Conservation (phyloP, 352 stramenopile genomes). For the Thraustochytrium sp. region DNA sequence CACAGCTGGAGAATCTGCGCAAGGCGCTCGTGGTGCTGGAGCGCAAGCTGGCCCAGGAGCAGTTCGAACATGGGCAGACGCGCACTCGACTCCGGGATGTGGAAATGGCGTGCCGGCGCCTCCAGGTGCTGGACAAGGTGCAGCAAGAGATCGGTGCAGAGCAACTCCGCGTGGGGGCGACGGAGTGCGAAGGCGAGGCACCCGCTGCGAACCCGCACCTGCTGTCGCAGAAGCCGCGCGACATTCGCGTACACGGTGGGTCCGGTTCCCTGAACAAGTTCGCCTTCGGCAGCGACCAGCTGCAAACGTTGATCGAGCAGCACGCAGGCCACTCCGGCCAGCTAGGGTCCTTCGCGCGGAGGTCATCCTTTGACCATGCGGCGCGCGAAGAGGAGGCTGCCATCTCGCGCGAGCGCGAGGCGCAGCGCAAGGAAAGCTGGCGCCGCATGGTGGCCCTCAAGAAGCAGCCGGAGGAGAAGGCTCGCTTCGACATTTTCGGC, state of each 20-base stretch:
- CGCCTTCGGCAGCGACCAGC: conserved; percentile 25
- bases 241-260: conserved; percentile 28
- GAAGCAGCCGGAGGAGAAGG: neutral
- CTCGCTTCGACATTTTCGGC: conserved; percentile 31
- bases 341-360: neutral
- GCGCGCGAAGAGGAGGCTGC: neutral
- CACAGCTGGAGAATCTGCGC: neutral
- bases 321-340: neutral
- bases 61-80: neutral
- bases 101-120: neutral
- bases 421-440: neutral
- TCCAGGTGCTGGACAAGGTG: neutral
- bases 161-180: neutral
- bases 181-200: neutral
- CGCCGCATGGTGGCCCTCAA: neutral
- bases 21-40: neutral
- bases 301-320: conserved; percentile 16
- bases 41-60: neutral
- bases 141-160: neutral
- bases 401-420: neutral
- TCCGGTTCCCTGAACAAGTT: conserved; percentile 11
- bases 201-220: neutral
- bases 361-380: neutral
- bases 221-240: neutral
- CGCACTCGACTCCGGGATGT: neutral